Evolutionary conservation across 768 basidiomycete genomes (phyloP).

Genomic region (Kwoniella mangroviensis): DNA sequence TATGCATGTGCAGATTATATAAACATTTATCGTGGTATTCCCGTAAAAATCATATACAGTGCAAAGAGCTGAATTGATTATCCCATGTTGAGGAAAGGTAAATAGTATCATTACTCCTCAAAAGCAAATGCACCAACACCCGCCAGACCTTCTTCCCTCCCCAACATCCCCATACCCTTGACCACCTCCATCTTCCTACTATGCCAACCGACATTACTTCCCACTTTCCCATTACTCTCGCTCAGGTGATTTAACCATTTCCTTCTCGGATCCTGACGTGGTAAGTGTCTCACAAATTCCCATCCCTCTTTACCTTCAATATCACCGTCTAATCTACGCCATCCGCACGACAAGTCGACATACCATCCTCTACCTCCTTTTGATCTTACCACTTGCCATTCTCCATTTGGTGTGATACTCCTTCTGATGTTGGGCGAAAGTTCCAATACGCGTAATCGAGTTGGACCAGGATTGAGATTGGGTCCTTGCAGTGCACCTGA

Average conservation of each 20-base stretch:
- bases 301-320: slow-evolving; percentile 13
- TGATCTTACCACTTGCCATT: slow-evolving; percentile 87
- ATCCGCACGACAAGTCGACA: slow-evolving; percentile 83
- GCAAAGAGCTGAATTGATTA: too few species aligned
- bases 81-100: too few species aligned
- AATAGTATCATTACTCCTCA: slow-evolving; percentile 66
- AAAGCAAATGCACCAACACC: slow-evolving; percentile 94
- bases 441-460: slow-evolving; percentile 84
- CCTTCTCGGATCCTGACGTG: slow-evolving; percentile 66
- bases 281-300: slow-evolving; percentile 60
- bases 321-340: slow-evolving; percentile 59
- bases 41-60: not conserved
- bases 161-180: slow-evolving; percentile 86
- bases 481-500: slow-evolving; percentile 30
- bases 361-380: slow-evolving; percentile 96
- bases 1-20: too few species aligned
- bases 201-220: slow-evolving; percentile 91
- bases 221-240: slow-evolving; percentile 84
- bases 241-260: slow-evolving; percentile 73
- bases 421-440: slow-evolving; percentile 72
- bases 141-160: slow-evolving; percentile 89
- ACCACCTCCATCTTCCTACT: slow-evolving; percentile 96
- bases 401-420: slow-evolving; percentile 66
- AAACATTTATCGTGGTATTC: not conserved
- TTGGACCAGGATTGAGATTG: slow-evolving; percentile 61